phyloP scores from a whole-genome alignment of 1,284 basidiomycete genomes.

The Marasmius fiardii region DNA sequence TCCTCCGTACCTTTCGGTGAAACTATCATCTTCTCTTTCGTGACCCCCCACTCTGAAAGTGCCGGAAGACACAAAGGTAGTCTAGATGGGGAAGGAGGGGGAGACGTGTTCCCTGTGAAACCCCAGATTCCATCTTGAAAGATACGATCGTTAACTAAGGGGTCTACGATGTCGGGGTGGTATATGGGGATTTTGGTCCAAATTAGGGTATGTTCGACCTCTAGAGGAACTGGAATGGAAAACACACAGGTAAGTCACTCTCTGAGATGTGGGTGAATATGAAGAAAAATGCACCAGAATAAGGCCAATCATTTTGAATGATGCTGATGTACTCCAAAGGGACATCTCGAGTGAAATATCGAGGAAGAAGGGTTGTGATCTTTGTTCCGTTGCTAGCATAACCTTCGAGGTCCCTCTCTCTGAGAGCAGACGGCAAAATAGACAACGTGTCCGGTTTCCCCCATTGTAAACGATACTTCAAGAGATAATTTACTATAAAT shows the following conservation, averaged over 20 bases:
- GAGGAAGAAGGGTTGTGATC: slow-evolving; percentile 29
- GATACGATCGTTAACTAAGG: slow-evolving; percentile 47
- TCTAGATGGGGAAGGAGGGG: slow-evolving; percentile 62
- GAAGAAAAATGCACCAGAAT: slow-evolving; percentile 51
- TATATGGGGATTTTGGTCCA: slow-evolving; percentile 74
- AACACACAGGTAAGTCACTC: too few species aligned
- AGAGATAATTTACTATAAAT: slow-evolving; percentile 62
- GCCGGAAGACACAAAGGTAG: slow-evolving; percentile 55
- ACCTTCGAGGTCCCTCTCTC: slow-evolving; percentile 17
- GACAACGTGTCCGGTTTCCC: slow-evolving; percentile 63
- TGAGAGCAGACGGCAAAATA: slow-evolving; percentile 43
- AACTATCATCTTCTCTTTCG: slow-evolving; percentile 53
- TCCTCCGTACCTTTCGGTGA: slow-evolving; percentile 44
- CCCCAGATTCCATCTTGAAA: slow-evolving; percentile 75
- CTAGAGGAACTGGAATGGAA: slow-evolving; percentile 59
- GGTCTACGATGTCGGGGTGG: slow-evolving; percentile 46
- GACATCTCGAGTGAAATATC: slow-evolving; percentile 64
- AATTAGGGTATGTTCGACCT: slow-evolving; percentile 71
- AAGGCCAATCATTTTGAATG: slow-evolving; percentile 82
- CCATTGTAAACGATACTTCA: slow-evolving; percentile 68
- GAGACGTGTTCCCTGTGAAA: slow-evolving; percentile 58
- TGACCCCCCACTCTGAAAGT: slow-evolving; percentile 67
- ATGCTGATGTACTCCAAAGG: slow-evolving; percentile 61
- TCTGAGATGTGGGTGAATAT: too few species aligned
- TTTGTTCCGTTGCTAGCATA: slow-evolving; percentile 8